Conservation (phyloP, 352 stramenopile genomes). For the Pythium sukuiense region DNA sequence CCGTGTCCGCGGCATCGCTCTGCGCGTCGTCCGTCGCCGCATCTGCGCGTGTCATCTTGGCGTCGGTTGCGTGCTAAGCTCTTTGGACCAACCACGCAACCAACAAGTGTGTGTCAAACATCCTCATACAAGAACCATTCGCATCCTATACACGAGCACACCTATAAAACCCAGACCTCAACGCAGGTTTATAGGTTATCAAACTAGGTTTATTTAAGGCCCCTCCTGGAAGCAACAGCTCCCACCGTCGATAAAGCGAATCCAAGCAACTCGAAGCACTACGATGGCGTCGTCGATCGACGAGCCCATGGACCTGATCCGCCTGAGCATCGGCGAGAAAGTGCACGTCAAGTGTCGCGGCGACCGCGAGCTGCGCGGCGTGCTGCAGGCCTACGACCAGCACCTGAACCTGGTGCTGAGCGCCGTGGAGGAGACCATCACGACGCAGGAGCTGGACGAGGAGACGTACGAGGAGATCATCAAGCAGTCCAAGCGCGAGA, state of each 20-base stretch:
- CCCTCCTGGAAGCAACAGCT: neutral
- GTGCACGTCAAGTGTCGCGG: conserved; percentile 99
- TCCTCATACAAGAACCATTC: conserved; percentile 10
- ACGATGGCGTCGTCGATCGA: conserved; percentile 88
- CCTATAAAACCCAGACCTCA: neutral
- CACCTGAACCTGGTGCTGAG: conserved; percentile 99
- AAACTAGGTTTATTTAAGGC: neutral
- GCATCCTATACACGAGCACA: neutral
- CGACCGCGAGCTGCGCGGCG: conserved; percentile 95
- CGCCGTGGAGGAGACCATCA: conserved; percentile 99
- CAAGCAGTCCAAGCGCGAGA: conserved; percentile 92
- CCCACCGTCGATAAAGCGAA: neutral
- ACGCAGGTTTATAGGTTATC: neutral
- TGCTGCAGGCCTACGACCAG: conserved; percentile 98
- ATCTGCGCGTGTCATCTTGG: conserved; percentile 8
- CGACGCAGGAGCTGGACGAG: conserved; percentile 94
- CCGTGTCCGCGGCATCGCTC: conserved; percentile 22
- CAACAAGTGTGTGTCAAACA: neutral
- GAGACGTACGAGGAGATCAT: conserved; percentile 98
- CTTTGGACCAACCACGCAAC: conserved; percentile 10
- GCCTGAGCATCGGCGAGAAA: conserved; percentile 97
- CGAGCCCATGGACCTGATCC: conserved; percentile 98
- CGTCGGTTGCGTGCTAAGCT: neutral
- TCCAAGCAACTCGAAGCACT: neutral
- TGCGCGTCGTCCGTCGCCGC: conserved; percentile 29